Evolutionary conservation across 2,329 filamentous ascomycete genomes (phyloP).

Genomic region (Epichloe baconii): DNA sequence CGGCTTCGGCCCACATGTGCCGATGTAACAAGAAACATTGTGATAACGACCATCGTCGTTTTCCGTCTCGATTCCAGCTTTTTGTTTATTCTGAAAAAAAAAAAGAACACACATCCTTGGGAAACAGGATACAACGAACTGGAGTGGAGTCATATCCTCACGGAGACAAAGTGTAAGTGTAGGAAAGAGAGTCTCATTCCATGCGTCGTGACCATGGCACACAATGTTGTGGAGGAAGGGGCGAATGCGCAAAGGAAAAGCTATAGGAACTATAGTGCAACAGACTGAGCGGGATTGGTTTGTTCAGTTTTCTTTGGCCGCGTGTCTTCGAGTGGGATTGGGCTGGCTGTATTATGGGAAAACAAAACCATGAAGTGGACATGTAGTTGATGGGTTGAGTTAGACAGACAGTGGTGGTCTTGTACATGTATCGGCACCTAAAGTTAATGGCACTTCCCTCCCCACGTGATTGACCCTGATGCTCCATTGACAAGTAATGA

Average conservation of each 20-base stretch:
- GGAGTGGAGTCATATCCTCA: background rate
- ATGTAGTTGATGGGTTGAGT: no score
- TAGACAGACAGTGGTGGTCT: background rate
- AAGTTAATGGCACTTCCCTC: constrained; percentile 6
- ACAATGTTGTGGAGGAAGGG: no score
- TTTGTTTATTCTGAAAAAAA: background rate
- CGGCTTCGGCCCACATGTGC: constrained; percentile 22
- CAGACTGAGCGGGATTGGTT: no score
- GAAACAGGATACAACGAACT: background rate
- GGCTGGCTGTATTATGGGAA: no score
- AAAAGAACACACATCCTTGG: background rate
- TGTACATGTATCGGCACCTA: constrained; percentile 8
- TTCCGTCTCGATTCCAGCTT: background rate
- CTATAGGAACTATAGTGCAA: no score
- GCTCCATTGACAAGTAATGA: no score
- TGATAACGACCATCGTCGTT: background rate
- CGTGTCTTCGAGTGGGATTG: no score
- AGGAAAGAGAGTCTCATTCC: background rate
- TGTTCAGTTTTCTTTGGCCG: no score
- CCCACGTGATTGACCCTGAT: background rate
- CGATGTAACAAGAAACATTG: constrained; percentile 13
- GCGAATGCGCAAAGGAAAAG: no score
- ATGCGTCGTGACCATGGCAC: background rate
- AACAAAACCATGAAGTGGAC: no score
- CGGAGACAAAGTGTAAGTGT: background rate